A percentile compares a stretch with the other conserved stretches of the same genome.
Evolutionary conservation across 1,139 yeast species (phyloP).

Genomic region (Yamadazyma aaseri): DNA sequence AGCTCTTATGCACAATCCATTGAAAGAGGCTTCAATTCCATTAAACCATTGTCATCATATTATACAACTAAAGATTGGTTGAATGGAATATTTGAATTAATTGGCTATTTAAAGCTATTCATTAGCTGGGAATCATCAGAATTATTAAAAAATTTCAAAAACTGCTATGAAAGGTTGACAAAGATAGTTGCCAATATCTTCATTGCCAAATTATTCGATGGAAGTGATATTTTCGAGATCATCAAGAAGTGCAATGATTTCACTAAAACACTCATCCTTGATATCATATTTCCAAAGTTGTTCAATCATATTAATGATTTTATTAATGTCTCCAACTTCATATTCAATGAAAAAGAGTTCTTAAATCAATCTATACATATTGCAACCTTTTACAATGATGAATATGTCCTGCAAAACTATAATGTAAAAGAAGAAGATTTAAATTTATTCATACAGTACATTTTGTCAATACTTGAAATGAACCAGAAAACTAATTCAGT

Average conservation of each 20-base stretch:
- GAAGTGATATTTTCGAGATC: conserved; percentile 22
- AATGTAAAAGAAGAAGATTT: conserved; percentile 25
- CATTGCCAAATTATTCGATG: conserved; percentile 25
- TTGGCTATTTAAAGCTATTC: conserved; percentile 34
- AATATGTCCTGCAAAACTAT: conserved; percentile 27
- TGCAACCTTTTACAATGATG: conserved; percentile 21
- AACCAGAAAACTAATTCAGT: conserved; percentile 15
- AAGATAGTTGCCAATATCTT: conserved; percentile 30
- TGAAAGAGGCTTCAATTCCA: conserved; percentile 27
- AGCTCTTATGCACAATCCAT: conserved; percentile 33
- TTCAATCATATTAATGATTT: conserved; percentile 39
- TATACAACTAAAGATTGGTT: conserved; percentile 34
- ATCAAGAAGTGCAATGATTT: conserved; percentile 23
- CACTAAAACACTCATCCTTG: conserved; percentile 31
- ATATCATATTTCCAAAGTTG: conserved; percentile 36
- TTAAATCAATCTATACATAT: conserved; percentile 27
- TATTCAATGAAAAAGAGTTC: conserved; percentile 35
- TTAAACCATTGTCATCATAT: conserved; percentile 21
- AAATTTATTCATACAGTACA: conserved; percentile 27
- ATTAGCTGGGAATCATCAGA: conserved; percentile 26
- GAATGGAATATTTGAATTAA: conserved; percentile 40
- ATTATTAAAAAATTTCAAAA: conserved; percentile 18
- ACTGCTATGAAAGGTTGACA: conserved; percentile 24
- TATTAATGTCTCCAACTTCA: conserved; percentile 32
- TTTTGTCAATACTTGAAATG: conserved; percentile 34